A percentile compares a stretch with the other conserved stretches of the same genome.
Conservation (phyloP, 2,329 filamentous ascomycete species). For the Teratosphaeria zuluensis region DNA sequence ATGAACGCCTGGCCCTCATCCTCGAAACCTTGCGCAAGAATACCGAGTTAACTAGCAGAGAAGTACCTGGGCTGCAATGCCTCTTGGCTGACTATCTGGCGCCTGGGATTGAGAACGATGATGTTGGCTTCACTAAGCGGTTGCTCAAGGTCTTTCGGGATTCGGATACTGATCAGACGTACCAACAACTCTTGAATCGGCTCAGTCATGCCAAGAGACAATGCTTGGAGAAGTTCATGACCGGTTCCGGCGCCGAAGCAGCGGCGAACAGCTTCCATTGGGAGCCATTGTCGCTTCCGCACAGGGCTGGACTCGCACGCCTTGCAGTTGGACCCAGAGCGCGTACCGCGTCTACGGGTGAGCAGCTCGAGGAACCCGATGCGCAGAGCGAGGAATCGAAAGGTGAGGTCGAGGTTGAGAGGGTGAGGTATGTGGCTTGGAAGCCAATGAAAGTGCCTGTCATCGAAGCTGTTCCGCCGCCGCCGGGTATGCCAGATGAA, state of each 20-base stretch:
- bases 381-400: conserved; percentile 41
- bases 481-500: conserved; percentile 2
- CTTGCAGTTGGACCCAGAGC: conserved; percentile 2
- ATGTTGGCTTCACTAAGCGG: conserved; percentile 5
- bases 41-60: neutral
- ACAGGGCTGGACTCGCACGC: conserved; percentile 1
- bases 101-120: conserved; percentile 4
- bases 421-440: conserved; percentile 38
- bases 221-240: neutral
- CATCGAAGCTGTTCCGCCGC: conserved; percentile 36
- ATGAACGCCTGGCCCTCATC: neutral
- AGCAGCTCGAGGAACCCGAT: conserved; percentile 35
- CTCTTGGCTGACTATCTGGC: conserved; percentile 8
- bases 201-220: conserved; percentile 4
- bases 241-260: neutral
- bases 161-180: conserved; percentile 5
- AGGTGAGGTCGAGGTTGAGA: conserved; percentile 36
- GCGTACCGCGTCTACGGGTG: neutral
- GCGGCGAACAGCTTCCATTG: conserved; percentile 1
- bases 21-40: neutral
- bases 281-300: neutral
- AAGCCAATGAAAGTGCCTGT: conserved; percentile 35
- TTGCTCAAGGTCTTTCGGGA: conserved; percentile 7
- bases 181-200: conserved; percentile 4
- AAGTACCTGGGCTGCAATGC: conserved; percentile 5